Evolutionary conservation across 306 rosid genomes (phyloP), one percentile per base, ranked within the genome.

Genomic region (Cicer bijugum): DNA sequence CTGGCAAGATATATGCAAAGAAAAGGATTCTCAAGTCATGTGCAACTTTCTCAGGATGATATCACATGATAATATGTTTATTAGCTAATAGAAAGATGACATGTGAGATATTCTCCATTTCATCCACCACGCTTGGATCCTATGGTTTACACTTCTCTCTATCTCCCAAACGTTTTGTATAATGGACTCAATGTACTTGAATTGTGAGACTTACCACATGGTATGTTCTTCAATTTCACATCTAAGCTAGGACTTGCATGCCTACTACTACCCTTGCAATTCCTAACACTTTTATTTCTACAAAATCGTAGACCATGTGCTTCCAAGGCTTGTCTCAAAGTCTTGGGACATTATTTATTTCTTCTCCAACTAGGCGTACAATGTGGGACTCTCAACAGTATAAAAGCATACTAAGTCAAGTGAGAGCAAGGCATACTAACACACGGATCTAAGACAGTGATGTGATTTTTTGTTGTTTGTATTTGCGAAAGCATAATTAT

Each of bases 21-120:
- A 69, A 19, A 9, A 55, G 39, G 43, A 50, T 48, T 15, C 74
- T 39, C 12, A 74, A 70, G 9, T 58, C 71, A 55, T 17, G 50
- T 20, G 74, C 69, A 57, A 20, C 17, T 61, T 52, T 72, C 40
- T 44, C 69, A 65, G 51, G 55, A 74, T 28, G 66, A 15, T 4
- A 43, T 68, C 52, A 61, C 39, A 67, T 50, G 43, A 42, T 19
- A 57, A 16, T 46, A 58, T 35, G 44, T 12, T 68, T 37, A 42
- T 38, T 16, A 43, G 39, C 52, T 4, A 55, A 9, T 7, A 61
- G 60, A 50, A 63, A 46, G 7, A n/a, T 60, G 12, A 64, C 52
- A 59, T 12, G 69, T 42, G 52, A 16, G 15, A 7, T 19, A 40
- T 17, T 64, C 70, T 64, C 52, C 15, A 64, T 16, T 42, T 16